phyloP scores from a whole-genome alignment of 1,284 basidiomycete genomes.

The Sutorius eximius region DNA sequence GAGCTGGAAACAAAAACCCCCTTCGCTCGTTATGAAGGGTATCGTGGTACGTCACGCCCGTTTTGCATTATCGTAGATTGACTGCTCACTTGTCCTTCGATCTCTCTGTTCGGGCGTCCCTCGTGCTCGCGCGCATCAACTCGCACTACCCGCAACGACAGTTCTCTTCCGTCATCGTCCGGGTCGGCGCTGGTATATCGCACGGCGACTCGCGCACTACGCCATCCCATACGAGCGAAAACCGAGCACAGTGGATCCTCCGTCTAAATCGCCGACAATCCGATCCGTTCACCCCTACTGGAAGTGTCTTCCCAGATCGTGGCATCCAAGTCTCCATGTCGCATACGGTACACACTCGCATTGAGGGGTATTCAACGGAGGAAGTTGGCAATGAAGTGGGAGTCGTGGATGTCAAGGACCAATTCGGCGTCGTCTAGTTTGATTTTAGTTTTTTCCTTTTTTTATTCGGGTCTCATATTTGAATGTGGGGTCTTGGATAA shows the following conservation, averaged over 20 bases:
- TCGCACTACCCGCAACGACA: not conserved
- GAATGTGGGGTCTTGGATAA: too few species aligned
- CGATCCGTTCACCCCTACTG: not conserved
- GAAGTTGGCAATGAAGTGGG: not conserved
- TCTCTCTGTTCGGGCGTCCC: not conserved
- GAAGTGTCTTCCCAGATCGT: not conserved
- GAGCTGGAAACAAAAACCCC: not conserved
- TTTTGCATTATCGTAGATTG: not conserved
- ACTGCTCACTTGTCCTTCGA: not conserved
- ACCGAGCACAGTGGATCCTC: not conserved
- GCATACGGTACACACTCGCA: not conserved
- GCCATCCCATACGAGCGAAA: not conserved
- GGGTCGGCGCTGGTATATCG: constrained; percentile 21
- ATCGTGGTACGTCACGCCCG: constrained; percentile 14
- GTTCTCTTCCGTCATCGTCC: constrained; percentile 17
- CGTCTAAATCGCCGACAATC: not conserved
- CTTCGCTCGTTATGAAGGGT: constrained; percentile 4
- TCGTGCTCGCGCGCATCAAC: not conserved
- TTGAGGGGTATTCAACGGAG: not conserved
- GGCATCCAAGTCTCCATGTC: not conserved
- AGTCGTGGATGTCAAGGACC: not conserved
- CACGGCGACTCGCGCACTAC: constrained; percentile 5
- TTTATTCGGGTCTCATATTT: too few species aligned
- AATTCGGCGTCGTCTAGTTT: not conserved
- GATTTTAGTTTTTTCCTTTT: not conserved